Percentiles rank a stretch among this genome's conserved stretches.
Evolutionary conservation across 257 asterid genomes (phyloP).

Genomic region (Penstemon davidsonii): DNA sequence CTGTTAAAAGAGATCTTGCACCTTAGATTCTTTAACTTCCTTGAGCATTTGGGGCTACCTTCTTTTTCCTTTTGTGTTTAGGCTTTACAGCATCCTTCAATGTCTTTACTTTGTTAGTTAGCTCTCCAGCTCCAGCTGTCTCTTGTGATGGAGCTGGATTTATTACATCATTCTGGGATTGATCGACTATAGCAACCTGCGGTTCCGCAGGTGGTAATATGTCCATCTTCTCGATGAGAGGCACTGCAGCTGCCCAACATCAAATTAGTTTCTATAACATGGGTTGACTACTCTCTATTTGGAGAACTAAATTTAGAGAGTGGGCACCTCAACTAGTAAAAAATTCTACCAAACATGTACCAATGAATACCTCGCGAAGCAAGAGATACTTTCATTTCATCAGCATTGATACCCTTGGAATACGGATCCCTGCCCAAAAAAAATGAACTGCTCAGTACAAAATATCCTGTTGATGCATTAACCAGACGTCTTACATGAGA

Average conservation of each 20-base stretch:
- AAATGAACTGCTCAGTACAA: not conserved
- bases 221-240: constrained; percentile 40
- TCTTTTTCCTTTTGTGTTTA: constrained; percentile 72
- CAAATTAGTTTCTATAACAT: constrained; percentile 5
- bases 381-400: constrained; percentile 68
- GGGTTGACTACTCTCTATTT: too few relatives aligned
- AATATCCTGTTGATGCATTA: not conserved
- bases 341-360: not conserved
- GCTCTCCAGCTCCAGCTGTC: constrained; percentile 30
- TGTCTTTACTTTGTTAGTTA: constrained; percentile 44
- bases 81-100: constrained; percentile 86
- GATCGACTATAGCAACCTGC: constrained; percentile 25
- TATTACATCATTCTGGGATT: constrained; percentile 26
- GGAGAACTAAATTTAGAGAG: not conserved
- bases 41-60: constrained; percentile 32
- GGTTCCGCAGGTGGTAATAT: constrained; percentile 28
- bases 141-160: constrained; percentile 37
- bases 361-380: constrained; percentile 63
- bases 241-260: constrained; percentile 43
- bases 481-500: not conserved
- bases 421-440: constrained; percentile 66
- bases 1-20: constrained; percentile 19
- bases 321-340: constrained; percentile 1
- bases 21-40: constrained; percentile 39
- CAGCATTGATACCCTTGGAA: constrained; percentile 56